Evolutionary conservation across 176 grass and related monocot genomes (phyloP).

Genomic region (Tillandsia fasciculata): DNA sequence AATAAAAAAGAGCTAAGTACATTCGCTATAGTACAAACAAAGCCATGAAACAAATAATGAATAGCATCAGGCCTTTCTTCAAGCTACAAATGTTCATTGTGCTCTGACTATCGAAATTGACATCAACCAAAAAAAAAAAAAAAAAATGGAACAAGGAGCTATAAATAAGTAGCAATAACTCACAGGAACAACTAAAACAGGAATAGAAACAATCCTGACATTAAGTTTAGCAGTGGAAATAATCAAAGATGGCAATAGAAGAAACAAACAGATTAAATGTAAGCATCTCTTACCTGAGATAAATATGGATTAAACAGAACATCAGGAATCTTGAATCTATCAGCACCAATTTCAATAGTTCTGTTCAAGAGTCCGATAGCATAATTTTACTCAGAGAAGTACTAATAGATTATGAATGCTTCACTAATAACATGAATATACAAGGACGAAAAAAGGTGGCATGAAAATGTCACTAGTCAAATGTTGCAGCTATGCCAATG

Average conservation of each 20-base stretch:
- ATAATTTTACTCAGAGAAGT: slow-evolving; percentile 1
- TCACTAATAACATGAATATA: background rate
- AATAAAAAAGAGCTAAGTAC: no score
- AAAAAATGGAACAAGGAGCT: no score
- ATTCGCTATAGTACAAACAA: no score
- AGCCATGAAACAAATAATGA: no score
- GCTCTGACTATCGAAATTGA: no score
- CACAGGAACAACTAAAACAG: no score
- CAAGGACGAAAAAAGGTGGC: slow-evolving; percentile 12
- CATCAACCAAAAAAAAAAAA: no score
- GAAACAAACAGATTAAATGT: background rate
- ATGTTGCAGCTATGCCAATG: slow-evolving; percentile 5
- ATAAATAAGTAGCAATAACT: no score
- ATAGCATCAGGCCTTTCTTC: no score
- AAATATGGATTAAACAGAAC: slow-evolving; percentile 91
- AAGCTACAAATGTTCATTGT: no score
- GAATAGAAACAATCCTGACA: no score
- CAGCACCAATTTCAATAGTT: slow-evolving; percentile 96
- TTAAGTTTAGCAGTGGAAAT: no score
- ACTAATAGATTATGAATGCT: slow-evolving; percentile 9
- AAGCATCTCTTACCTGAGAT: slow-evolving; percentile 51
- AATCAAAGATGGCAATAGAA: background rate
- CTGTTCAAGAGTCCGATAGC: slow-evolving; percentile 34
- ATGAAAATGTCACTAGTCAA: slow-evolving; percentile 16
- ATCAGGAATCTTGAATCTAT: slow-evolving; percentile 99